Base-by-base conservation (phyloP, 1,284 basidiomycete species). In the Irpex rosettiformis region DNA sequence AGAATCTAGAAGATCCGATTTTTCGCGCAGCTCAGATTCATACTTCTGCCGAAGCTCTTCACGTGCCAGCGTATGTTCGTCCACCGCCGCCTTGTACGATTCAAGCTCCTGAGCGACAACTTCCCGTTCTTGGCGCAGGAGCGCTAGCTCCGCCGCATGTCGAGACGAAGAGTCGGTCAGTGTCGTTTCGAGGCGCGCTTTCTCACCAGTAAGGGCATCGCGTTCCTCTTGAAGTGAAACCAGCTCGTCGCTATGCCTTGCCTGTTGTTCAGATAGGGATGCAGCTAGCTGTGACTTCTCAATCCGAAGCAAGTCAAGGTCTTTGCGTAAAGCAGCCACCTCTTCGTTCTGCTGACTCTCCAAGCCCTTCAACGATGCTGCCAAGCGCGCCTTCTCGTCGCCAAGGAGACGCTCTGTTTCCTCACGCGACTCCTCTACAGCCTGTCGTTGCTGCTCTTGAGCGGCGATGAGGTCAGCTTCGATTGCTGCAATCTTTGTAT, bases 21-120 rank as follows among this genome's bases (percentile, higher is more conserved):
- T 87, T 67, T 85, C 78, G 25, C 73, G 71, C 33, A 89, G 60
- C 6, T 76, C 75, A 45, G 74, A 69, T 62, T 82, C 83, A 62
- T 89, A 85, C 18, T 70, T 66, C 47, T 73, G 71, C 25, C 76
- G 79, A 30, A 75, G 72, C 67, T 83, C 77, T 65, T 86, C 82
- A 28, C 77, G 81, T 27, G 80, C 65, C 16, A 77, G 66, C 1
- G 73, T 71, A 59, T 82, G 79, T 64, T 91, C 84, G 55, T 82
- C 78, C 8, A 82, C 77, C 3, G 83, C 79, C 45, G 76, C 77
- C 68, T 87, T 87, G 70, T 87, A 80, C 1, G 83, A 76, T 59
- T 83, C 82, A 4, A 89, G 72, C 66, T 93, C 84, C 59, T 86
- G 77, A 4, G 77, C 66, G 30, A 91, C 76, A 7, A 80, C 62